Evolutionary conservation across 176 grass and related monocot species (phyloP).

Genomic region (Alloteropsis semialata): DNA sequence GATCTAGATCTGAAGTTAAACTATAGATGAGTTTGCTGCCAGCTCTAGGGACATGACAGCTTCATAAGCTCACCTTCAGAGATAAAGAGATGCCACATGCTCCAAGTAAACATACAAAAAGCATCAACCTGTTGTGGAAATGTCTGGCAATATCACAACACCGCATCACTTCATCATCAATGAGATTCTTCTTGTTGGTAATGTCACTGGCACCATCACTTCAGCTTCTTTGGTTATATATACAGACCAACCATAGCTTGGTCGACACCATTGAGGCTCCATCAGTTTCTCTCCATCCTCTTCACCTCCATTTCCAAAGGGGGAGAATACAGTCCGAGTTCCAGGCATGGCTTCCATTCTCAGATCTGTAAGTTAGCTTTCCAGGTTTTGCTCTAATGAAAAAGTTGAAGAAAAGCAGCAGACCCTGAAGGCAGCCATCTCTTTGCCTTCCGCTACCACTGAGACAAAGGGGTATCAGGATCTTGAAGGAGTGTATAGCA

Average conservation of each 20-base stretch:
- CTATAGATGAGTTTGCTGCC: neutral
- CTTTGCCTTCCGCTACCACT: neutral
- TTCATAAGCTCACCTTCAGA: neutral
- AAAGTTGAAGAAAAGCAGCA: slow-evolving; percentile 18
- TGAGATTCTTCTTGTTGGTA: slow-evolving; percentile 17
- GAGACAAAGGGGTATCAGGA: slow-evolving; percentile 10
- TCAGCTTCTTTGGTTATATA: slow-evolving; percentile 16
- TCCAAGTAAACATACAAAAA: slow-evolving; percentile 7
- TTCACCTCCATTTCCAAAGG: neutral
- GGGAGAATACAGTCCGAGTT: neutral
- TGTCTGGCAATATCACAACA: neutral
- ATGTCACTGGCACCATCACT: neutral
- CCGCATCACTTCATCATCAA: neutral
- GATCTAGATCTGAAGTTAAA: slow-evolving; percentile 12
- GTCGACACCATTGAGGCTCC: slow-evolving; percentile 8
- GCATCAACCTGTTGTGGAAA: slow-evolving; percentile 16
- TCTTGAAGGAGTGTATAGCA: slow-evolving; percentile 25
- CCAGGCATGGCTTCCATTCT: slow-evolving; percentile 19
- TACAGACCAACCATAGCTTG: slow-evolving; percentile 28
- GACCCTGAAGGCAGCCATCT: slow-evolving; percentile 16
- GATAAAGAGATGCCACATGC: neutral
- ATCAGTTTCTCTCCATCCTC: neutral
- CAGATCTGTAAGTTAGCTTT: slow-evolving; percentile 29
- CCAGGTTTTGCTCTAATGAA: neutral
- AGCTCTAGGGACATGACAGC: neutral